A percentile compares a stretch with the other conserved stretches of the same genome.
These are phyloP conservation scores for Coemansia sp. DNA, from an alignment of 371 early-diverging fungal genomes.

Conservation along the genomic window DNA sequence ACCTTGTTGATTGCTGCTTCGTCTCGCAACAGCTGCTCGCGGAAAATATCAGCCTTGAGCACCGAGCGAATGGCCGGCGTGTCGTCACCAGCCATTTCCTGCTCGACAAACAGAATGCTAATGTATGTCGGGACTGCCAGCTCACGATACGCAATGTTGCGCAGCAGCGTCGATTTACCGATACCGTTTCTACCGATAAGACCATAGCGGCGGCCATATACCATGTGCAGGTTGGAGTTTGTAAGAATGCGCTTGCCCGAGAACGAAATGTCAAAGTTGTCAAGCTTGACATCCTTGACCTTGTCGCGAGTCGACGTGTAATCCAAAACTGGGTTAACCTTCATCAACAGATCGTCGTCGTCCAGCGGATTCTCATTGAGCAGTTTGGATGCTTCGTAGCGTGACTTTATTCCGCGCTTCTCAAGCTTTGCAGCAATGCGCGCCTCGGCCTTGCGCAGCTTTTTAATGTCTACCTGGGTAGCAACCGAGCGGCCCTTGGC, in stretches of 20 bases:
- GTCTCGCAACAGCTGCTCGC: slow-evolving; percentile 84
- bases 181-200: slow-evolving; percentile 99
- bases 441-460: slow-evolving; percentile 90
- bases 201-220: slow-evolving; percentile 93
- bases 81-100: slow-evolving; percentile 94
- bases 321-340: slow-evolving; percentile 80
- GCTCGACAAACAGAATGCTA: slow-evolving; percentile 95
- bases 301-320: slow-evolving; percentile 81
- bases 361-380: slow-evolving; percentile 69
- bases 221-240: slow-evolving; percentile 78
- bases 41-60: slow-evolving; percentile 92
- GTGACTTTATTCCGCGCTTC: slow-evolving; percentile 71
- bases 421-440: slow-evolving; percentile 89
- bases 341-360: slow-evolving; percentile 66
- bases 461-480: slow-evolving; percentile 86
- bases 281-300: slow-evolving; percentile 92
- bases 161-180: slow-evolving; percentile 96
- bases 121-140: slow-evolving; percentile 84
- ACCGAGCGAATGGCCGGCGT: slow-evolving; percentile 85
- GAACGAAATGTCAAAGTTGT: slow-evolving; percentile 95
- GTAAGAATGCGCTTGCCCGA: slow-evolving; percentile 92
- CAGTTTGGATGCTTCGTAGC: slow-evolving; percentile 81
- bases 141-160: slow-evolving; percentile 89
- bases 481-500: slow-evolving; percentile 56
- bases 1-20: slow-evolving; percentile 63